Conservation (phyloP, 495 filamentous ascomycete species). For the Hypoxylon subgilvum region DNA sequence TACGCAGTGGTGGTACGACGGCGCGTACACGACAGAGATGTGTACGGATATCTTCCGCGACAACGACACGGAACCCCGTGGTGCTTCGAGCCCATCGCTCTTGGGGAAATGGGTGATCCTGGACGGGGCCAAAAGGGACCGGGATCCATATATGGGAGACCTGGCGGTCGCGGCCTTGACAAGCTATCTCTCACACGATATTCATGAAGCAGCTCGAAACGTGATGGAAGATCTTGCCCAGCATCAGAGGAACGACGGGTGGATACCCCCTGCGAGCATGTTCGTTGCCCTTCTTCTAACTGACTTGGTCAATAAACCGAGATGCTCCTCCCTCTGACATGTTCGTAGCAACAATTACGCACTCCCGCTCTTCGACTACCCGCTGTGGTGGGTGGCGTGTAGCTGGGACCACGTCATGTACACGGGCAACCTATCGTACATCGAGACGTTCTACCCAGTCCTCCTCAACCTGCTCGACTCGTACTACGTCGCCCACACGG, state of each 20-base stretch:
- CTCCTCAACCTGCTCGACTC: slow-evolving; percentile 50
- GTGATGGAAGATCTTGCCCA: slow-evolving; percentile 53
- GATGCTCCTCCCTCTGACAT: background rate
- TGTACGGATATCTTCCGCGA: slow-evolving; percentile 51
- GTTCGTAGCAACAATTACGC: slow-evolving; percentile 49
- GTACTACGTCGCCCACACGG: slow-evolving; percentile 46
- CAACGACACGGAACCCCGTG: slow-evolving; percentile 52
- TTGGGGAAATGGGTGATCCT: slow-evolving; percentile 50
- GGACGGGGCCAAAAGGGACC: slow-evolving; percentile 57
- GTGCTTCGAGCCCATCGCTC: slow-evolving; percentile 46
- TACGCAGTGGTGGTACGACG: slow-evolving; percentile 58
- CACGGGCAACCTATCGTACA: slow-evolving; percentile 46
- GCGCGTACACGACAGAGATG: slow-evolving; percentile 55
- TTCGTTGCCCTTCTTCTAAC: slow-evolving; percentile 19
- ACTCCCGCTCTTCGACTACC: slow-evolving; percentile 54
- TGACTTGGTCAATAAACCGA: background rate
- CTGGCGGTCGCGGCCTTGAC: slow-evolving; percentile 52
- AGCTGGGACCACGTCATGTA: slow-evolving; percentile 54
- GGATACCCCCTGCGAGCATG: slow-evolving; percentile 60
- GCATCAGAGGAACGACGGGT: slow-evolving; percentile 55
- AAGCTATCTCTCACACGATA: slow-evolving; percentile 52
- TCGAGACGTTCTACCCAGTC: slow-evolving; percentile 41
- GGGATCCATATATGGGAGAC: slow-evolving; percentile 58
- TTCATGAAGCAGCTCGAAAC: slow-evolving; percentile 45
- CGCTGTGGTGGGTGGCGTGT: slow-evolving; percentile 54